Evolutionary conservation across 495 filamentous ascomycete species (phyloP).

Genomic region (Neurospora sp.): DNA sequence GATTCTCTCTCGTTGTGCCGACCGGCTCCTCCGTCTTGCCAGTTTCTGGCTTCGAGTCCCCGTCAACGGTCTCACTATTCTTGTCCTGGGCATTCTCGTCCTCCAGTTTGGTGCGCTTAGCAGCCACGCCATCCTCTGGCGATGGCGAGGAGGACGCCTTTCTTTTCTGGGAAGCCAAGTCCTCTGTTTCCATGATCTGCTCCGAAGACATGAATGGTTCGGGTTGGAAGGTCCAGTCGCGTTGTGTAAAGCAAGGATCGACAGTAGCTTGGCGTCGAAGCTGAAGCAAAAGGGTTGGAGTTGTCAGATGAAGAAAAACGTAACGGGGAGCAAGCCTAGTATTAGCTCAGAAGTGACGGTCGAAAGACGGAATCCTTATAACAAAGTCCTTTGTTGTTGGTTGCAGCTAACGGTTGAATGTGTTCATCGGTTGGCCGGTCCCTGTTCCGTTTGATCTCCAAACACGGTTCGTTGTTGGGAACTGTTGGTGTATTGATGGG

Average conservation of each 20-base stretch:
- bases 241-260: not conserved
- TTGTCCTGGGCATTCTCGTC: slow-evolving; percentile 6
- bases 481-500: not conserved
- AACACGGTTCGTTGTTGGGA: not conserved
- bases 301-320: not conserved
- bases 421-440: not conserved
- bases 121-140: not conserved
- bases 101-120: slow-evolving; percentile 14
- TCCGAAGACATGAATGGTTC: not conserved
- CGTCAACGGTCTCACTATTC: slow-evolving; percentile 3
- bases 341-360: too few species aligned
- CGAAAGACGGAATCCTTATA: too few species aligned
- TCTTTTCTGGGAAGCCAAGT: slow-evolving; percentile 9
- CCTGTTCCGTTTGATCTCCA: not conserved
- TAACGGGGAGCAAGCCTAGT: too few species aligned
- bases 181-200: not conserved
- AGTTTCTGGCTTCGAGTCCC: not conserved
- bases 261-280: not conserved
- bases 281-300: not conserved
- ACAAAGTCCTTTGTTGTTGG: not conserved
- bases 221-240: not conserved
- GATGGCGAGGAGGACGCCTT: slow-evolving; percentile 13
- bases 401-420: not conserved
- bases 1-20: not conserved
- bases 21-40: not conserved